Evolutionary conservation across 2,329 filamentous ascomycete genomes (phyloP), one percentile per base, ranked within the genome.

Genomic region (Ophiostoma perfectum): DNA sequence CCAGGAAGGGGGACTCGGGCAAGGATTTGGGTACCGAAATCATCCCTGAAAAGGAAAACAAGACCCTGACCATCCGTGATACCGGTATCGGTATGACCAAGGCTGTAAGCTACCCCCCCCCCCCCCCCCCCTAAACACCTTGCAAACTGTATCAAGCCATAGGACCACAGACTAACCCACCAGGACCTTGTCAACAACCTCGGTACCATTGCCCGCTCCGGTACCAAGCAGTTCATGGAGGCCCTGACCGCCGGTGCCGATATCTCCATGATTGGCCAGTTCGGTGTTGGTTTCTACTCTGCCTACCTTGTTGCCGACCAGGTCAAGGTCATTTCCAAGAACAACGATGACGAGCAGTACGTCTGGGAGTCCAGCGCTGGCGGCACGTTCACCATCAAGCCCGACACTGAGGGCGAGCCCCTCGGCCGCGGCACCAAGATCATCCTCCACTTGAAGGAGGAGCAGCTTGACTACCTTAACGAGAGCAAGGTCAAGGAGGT

Each of bases 181-280:
- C 18, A 93, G 90, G 95, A 99, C 81, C 88, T 99, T 73, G 94
- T 99, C 86, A 99, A 99, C 91, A 99, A 99, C 88, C 89, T 99
- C 74, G 95, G 95, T 86, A 99, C 95, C 76, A 99, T 99, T 81
- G 95, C 95, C 80, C 93, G 95, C 80, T 99, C 95, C 72, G 95
- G 95, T 74, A 99, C 95, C 82, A 99, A 99, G 90, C 95, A 98
- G 86, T 99, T 99, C 84, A 99, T 99, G 95, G 95, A 99, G 88
- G 95, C 95, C 73, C 88, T 99, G 76, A 94, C 93, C 75, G 95
- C 95, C 74, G 95, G 95, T 86, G 95, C 95, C 80, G 95, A 99
- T 83, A 95, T 99, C 75, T 98, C 95, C 83, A 98, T 99, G 95
- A 99, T 99, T 81, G 95, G 95, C 79, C 95, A 99, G 85, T 99